Percentiles rank a stretch among this genome's conserved stretches.
These are phyloP conservation scores for Candida caryicola DNA, from an alignment of 805 yeast genomes.

Conservation along the genomic window DNA sequence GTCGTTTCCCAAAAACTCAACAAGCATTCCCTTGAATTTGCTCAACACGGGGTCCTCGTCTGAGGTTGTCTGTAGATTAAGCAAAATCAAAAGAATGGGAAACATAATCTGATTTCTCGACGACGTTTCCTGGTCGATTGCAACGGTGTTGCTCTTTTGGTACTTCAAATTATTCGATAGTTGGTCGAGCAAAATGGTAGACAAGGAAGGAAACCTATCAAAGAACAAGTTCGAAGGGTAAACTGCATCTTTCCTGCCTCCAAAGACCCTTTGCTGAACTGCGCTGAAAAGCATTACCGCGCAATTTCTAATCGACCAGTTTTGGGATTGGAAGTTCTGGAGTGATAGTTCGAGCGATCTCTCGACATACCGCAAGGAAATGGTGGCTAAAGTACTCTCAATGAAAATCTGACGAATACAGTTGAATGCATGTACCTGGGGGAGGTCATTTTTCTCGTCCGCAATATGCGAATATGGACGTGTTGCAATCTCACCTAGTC, in stretches of 20 bases:
- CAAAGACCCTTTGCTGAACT: conserved; percentile 76
- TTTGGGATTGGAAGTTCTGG: conserved; percentile 55
- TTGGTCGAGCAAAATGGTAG: conserved; percentile 45
- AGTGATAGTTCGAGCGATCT: conserved; percentile 61
- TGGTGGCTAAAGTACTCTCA: conserved; percentile 63
- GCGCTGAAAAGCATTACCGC: conserved; percentile 91
- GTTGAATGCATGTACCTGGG: conserved; percentile 93
- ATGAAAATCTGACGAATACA: conserved; percentile 72
- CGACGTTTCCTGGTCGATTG: conserved; percentile 4
- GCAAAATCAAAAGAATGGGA: conserved; percentile 70
- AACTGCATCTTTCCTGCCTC: conserved; percentile 43
- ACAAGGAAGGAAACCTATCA: conserved; percentile 55
- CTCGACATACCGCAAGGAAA: conserved; percentile 51
- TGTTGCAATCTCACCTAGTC: conserved; percentile 54
- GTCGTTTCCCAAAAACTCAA: conserved; percentile 43
- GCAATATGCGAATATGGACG: conserved; percentile 45
- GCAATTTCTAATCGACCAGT: conserved; percentile 90
- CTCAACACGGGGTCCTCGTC: conserved; percentile 47
- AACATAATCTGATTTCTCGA: conserved; percentile 58
- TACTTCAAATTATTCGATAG: conserved; percentile 27
- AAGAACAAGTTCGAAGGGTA: conserved; percentile 69
- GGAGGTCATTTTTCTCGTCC: conserved; percentile 64
- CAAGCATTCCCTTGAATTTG: conserved; percentile 44
- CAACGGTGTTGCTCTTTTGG: not conserved
- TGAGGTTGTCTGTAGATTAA: conserved; percentile 62